Evolutionary conservation across 768 basidiomycete species (phyloP).

Genomic region (Epithele typhae): DNA sequence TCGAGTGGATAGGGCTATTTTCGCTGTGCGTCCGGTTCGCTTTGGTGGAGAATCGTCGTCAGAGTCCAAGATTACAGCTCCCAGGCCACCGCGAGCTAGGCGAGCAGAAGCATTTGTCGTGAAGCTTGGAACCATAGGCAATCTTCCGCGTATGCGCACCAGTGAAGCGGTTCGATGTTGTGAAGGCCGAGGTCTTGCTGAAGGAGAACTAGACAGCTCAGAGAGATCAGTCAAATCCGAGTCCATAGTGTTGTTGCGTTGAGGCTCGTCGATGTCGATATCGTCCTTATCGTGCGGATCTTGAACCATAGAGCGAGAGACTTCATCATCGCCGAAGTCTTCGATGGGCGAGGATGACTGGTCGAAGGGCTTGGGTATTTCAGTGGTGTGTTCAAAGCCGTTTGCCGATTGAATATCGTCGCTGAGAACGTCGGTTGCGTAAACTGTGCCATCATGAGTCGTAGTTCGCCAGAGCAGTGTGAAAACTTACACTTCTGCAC

Average conservation of each 20-base stretch:
- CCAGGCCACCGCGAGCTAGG: conserved; percentile 3
- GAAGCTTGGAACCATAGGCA: too few relatives aligned
- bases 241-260: conserved; percentile 19
- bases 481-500: conserved; percentile 20
- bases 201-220: conserved; percentile 19
- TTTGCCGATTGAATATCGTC: conserved; percentile 12
- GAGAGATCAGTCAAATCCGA: conserved; percentile 23
- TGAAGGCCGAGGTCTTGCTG: too few relatives aligned
- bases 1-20: neutral
- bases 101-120: too few relatives aligned
- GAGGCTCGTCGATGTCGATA: conserved; percentile 20
- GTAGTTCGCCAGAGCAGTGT: neutral
- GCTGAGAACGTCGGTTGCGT: conserved; percentile 22
- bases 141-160: too few relatives aligned
- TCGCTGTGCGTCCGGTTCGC: neutral
- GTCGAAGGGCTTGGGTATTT: too few relatives aligned
- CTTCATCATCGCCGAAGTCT: neutral
- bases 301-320: neutral
- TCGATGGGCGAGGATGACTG: neutral
- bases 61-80: conserved; percentile 16
- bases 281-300: neutral
- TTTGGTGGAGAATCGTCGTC: conserved; percentile 15
- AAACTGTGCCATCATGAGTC: conserved; percentile 13
- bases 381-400: neutral
- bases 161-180: too few relatives aligned